Percentiles rank a stretch among this genome's conserved stretches.
Evolutionary conservation across 768 basidiomycete species (phyloP).

Genomic region (Boletus huronensis): DNA sequence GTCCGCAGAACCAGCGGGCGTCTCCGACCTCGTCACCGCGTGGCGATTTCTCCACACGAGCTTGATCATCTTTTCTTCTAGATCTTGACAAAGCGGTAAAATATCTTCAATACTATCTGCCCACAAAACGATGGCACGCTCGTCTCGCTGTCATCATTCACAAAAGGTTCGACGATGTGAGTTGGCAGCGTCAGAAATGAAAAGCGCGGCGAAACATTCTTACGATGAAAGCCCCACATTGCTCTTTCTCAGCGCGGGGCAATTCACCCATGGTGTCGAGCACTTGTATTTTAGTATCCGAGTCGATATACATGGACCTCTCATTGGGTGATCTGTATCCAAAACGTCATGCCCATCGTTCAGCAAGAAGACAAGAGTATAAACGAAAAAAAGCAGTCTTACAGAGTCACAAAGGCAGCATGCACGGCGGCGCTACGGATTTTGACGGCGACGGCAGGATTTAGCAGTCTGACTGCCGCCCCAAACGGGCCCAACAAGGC

Average conservation of each 20-base stretch:
- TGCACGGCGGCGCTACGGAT: constrained; percentile 76
- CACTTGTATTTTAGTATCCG: constrained; percentile 83
- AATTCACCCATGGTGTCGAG: constrained; percentile 66
- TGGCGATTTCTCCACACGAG: constrained; percentile 66
- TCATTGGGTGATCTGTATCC: constrained; percentile 48
- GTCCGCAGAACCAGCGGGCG: constrained; percentile 24
- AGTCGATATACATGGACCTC: constrained; percentile 62
- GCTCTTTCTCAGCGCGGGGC: constrained; percentile 82
- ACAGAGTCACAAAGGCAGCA: constrained; percentile 71
- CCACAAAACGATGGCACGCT: constrained; percentile 80
- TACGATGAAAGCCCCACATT: constrained; percentile 85
- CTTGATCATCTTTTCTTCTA: constrained; percentile 76
- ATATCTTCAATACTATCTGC: constrained; percentile 78
- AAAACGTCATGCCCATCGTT: background rate
- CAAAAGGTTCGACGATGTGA: background rate
- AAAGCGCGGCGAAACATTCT: constrained; percentile 24
- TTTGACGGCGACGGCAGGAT: constrained; percentile 83
- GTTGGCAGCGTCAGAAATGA: background rate
- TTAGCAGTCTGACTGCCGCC: constrained; percentile 66
- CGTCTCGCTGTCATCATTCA: constrained; percentile 58
- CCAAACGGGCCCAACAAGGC: constrained; percentile 73
- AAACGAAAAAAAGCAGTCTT: constrained; percentile 21
- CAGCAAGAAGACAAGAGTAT: background rate
- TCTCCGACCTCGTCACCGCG: constrained; percentile 5
- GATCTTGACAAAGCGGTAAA: constrained; percentile 64